phyloP scores from a whole-genome alignment of 2,329 filamentous ascomycete species.

The Pseudocercospora pini-densiflorae region DNA sequence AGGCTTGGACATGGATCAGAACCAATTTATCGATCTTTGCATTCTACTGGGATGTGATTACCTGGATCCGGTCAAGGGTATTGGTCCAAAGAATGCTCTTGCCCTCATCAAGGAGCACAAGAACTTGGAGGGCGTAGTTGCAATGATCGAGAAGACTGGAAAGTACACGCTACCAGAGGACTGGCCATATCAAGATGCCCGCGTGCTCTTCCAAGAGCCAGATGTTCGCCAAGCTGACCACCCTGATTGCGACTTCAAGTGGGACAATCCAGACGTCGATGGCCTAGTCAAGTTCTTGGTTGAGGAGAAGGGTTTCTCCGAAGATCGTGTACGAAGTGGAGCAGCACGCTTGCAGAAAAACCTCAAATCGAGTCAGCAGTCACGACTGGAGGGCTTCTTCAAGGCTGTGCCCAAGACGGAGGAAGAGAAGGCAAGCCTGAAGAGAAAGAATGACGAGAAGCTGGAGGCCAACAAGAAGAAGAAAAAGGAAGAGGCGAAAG shows the following conservation, averaged over 20 bases:
- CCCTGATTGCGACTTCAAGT: conserved; percentile 93
- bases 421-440: conserved; percentile 79
- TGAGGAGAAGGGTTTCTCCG: conserved; percentile 93
- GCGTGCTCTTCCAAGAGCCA: conserved; percentile 87
- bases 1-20: conserved; percentile 83
- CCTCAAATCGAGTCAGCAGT: conserved; percentile 87
- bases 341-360: conserved; percentile 85
- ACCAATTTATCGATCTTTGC: conserved; percentile 95
- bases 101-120: conserved; percentile 94
- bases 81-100: conserved; percentile 88
- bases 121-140: conserved; percentile 83
- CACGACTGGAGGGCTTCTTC: conserved; percentile 94
- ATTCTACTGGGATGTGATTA: conserved; percentile 98
- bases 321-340: conserved; percentile 84
- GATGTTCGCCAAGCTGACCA: conserved; percentile 85
- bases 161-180: conserved; percentile 91
- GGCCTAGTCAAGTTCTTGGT: conserved; percentile 89
- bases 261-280: conserved; percentile 91
- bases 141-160: conserved; percentile 74
- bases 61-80: conserved; percentile 91
- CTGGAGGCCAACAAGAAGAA: conserved; percentile 93
- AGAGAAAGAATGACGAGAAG: conserved; percentile 94
- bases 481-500: conserved; percentile 90
- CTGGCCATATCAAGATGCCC: conserved; percentile 93
- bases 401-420: conserved; percentile 89